Evolutionary conservation across 140 eudicot species (phyloP).

Genomic region (Eryngium alpinum): DNA sequence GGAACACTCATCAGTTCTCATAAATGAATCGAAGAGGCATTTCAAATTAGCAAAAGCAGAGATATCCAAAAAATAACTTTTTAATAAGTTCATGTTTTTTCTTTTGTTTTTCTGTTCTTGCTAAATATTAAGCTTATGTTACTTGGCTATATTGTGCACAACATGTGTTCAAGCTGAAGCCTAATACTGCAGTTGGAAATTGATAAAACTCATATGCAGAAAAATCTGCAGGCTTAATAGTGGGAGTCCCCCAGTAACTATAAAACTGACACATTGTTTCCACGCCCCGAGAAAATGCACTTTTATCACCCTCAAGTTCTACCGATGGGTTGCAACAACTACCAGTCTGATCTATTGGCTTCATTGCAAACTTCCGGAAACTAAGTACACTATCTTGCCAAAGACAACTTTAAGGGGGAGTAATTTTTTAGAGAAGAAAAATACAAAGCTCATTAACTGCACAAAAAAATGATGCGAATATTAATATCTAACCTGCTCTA

Average conservation of each 20-base stretch:
- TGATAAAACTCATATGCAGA: too few species aligned
- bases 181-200: too few species aligned
- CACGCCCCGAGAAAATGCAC: not conserved
- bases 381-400: not conserved
- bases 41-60: not conserved
- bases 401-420: not conserved
- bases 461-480: not conserved
- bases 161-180: too few species aligned
- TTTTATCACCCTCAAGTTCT: not conserved
- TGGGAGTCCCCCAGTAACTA: not conserved
- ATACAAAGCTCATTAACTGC: not conserved
- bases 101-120: too few species aligned
- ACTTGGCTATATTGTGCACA: too few species aligned
- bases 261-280: not conserved
- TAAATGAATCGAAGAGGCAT: constrained; percentile 1
- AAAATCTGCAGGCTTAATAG: not conserved
- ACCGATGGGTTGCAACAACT: not conserved
- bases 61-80: not conserved
- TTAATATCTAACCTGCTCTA: constrained; percentile 51
- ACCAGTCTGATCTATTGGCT: not conserved
- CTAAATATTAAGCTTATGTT: too few species aligned
- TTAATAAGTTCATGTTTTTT: too few species aligned
- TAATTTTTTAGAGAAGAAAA: not conserved
- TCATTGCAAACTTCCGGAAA: not conserved
- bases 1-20: not conserved